Base-by-base conservation (phyloP, 2,329 filamentous ascomycete genomes). In the Nakataea oryzae region DNA sequence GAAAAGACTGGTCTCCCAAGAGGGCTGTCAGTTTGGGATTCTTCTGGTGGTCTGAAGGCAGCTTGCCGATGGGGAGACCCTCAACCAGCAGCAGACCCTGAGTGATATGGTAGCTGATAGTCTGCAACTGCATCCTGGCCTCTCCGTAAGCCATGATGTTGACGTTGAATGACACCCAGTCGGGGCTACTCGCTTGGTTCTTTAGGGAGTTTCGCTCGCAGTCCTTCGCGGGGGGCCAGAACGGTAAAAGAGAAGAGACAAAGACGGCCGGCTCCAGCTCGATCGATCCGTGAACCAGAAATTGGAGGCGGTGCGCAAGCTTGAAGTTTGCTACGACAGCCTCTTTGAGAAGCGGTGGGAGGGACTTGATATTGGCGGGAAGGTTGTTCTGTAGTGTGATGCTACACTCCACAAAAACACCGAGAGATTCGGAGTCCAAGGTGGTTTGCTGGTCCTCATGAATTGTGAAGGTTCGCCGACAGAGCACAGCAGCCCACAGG, bases 401-500 rank as follows among this genome's bases (percentile, higher is more conserved):
- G 21, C 66, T 67, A 17, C 68, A 70, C 58, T 71, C 67, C 13
- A 71, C 60, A 27, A 70, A 68, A 4, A 62, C 64, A 30, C 67
- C 62, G 24, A 70, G 64, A 2, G 64, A 62, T 1, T 62, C 58
- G 0, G 30, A 50, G 3, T 66, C 61, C 17, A 69, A 28, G 1
- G 30, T 29, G 2, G 32, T 57, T 7, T 32, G 21, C n/a, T 62
- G 62, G 14, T 24, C 58, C 11, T 29, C 54, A n/a, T 65, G 63
- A 0, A 67, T 63, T 1, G 65, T 63, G 58, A 74, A 77, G 0
- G 75, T 78, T 21, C 71, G 70, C 9, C 76, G 75, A 60, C 84
- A 87, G 0, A 88, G 72, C 0, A 89, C 64, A 0, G 85, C 79
- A 0, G 84, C 79, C 71, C 78, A 79, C 0, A 88, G 75, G 0